These are phyloP conservation scores for Gonium pectorale DNA, from an alignment of 139 green algal species.

Conservation along the genomic window DNA sequence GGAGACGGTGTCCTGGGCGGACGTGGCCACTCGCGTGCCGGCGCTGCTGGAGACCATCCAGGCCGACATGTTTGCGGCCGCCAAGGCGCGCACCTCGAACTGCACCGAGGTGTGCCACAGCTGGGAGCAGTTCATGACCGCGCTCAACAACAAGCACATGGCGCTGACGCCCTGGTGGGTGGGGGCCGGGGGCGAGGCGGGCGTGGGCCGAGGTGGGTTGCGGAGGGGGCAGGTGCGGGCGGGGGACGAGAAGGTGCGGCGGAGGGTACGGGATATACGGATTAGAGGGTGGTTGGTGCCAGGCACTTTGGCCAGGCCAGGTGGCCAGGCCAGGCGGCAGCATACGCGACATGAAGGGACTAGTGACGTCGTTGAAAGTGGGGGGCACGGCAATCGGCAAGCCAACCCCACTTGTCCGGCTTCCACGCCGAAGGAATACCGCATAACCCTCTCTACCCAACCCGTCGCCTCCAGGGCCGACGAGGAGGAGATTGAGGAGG, in stretches of 20 bases:
- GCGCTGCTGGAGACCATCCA: slow-evolving; percentile 90
- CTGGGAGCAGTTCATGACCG: slow-evolving; percentile 96
- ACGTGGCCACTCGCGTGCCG: slow-evolving; percentile 72
- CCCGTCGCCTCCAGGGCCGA: slow-evolving; percentile 54
- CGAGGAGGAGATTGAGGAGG: slow-evolving; percentile 87
- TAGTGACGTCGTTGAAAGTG: too few relatives aligned
- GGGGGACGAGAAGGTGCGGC: too few relatives aligned
- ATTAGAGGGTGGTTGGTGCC: too few relatives aligned
- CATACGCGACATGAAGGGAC: too few relatives aligned
- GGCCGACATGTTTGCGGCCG: slow-evolving; percentile 82
- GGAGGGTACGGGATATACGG: too few relatives aligned
- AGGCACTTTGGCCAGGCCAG: too few relatives aligned
- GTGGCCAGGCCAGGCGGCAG: too few relatives aligned
- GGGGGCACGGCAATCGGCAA: too few relatives aligned
- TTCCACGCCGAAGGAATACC: too few relatives aligned
- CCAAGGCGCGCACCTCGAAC: slow-evolving; percentile 66
- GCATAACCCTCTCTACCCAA: too few relatives aligned
- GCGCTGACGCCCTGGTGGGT: slow-evolving; percentile 90
- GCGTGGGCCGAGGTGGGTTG: background rate
- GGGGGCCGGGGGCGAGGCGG: background rate
- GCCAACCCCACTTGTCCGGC: too few relatives aligned
- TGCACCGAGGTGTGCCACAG: slow-evolving; percentile 74
- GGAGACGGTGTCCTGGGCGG: slow-evolving; percentile 83
- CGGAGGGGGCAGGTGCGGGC: background rate
- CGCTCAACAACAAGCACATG: slow-evolving; percentile 92